Base-by-base conservation (phyloP, 768 basidiomycete species). In the Paxillus ammoniavirescens region DNA sequence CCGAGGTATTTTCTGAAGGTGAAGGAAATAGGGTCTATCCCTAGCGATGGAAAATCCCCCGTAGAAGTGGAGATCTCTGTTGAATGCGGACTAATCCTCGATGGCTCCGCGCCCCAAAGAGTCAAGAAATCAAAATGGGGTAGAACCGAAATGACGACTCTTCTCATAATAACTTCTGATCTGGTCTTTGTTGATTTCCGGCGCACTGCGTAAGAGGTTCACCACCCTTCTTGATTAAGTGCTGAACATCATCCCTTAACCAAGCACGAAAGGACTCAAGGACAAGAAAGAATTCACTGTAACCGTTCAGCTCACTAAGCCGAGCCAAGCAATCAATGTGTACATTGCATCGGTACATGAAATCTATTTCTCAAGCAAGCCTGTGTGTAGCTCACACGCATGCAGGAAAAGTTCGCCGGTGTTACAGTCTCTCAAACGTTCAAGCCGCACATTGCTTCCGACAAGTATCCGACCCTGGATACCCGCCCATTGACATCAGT, bases 81-180 rank as follows among this genome's bases (percentile, higher is more conserved):
- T 38, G 73, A 80, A 50, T 91, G 91, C 61, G 75, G 79, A 6
- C 65, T 89, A 12, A 30, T 63, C 17, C 56, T 67, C 1, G 69
- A 74, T 26, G 66, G 72, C 9, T 58, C 56, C 2, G 60, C 60
- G 7, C 55, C 67, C 21, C 78, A 72, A 53, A 75, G 67, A 53
- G 59, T 62, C 38, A 84, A 80, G 60, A 82, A 78, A 61, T 65
- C 68, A 2, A 80, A 77, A 58, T 63, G 65, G 50, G 66, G 73
- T n/a, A 67, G 66, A 43, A 67, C 71, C 7, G 82, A 86, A 56
- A 85, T 83, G 77, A 90, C 91, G 0, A 75, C 80, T 28, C 74
- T 93, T n/a, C 69, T 93, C 41, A 86, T 87, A 4, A 44, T 89
- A 37, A 90, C 87, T 0, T 91, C 90, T 1, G 91, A 93, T 65